Evolutionary conservation across 1,139 yeast genomes (phyloP).

Genomic region (Sugiyamaella grinbergsii): DNA sequence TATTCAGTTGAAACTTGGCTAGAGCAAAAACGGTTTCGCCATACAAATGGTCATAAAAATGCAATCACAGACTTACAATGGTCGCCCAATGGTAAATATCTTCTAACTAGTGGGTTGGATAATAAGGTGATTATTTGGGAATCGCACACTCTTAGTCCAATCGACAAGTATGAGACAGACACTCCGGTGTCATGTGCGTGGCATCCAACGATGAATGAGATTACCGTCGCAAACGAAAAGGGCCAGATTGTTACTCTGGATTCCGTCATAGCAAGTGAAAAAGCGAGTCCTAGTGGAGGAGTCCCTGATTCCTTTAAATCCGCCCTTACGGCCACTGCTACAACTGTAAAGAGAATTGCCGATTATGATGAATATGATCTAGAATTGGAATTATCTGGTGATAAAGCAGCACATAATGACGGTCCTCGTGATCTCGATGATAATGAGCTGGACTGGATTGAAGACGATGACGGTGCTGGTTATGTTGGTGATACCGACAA

Average conservation of each 20-base stretch:
- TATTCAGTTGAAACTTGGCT: constrained; percentile 35
- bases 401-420: constrained; percentile 28
- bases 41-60: constrained; percentile 39
- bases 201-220: constrained; percentile 43
- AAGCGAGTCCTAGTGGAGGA: constrained; percentile 13
- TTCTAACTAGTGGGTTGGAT: constrained; percentile 58
- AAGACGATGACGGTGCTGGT: constrained; percentile 60
- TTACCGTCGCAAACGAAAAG: constrained; percentile 40
- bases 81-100: constrained; percentile 59
- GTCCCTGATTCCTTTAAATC: not conserved
- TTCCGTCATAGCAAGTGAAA: constrained; percentile 21
- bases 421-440: constrained; percentile 39
- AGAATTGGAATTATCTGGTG: constrained; percentile 36
- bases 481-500: constrained; percentile 36
- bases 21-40: constrained; percentile 22
- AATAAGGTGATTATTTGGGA: constrained; percentile 62
- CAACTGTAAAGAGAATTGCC: constrained; percentile 6
- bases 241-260: constrained; percentile 41
- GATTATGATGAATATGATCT: constrained; percentile 23
- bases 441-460: constrained; percentile 49
- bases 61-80: constrained; percentile 56
- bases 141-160: constrained; percentile 27
- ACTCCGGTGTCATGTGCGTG: constrained; percentile 38
- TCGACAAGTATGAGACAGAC: constrained; percentile 29
- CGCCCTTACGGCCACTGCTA: not conserved